Evolutionary conservation across 2,329 filamentous ascomycete genomes (phyloP).

Genomic region (Endocalyx cinctus): DNA sequence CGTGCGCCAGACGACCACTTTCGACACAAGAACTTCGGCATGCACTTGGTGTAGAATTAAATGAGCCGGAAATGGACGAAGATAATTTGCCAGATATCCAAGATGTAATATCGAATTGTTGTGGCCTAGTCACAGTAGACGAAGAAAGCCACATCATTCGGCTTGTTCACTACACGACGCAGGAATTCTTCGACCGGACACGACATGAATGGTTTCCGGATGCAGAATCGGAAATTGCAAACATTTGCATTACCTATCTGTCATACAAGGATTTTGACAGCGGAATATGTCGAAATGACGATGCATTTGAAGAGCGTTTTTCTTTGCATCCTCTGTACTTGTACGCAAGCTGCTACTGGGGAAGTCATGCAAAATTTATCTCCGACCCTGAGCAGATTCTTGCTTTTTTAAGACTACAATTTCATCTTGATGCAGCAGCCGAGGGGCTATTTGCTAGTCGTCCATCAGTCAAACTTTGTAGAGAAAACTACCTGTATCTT

Average conservation of each 20-base stretch:
- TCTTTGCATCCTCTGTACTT: not conserved
- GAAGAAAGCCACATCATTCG: constrained; percentile 28
- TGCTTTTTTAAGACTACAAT: not conserved
- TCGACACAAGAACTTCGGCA: constrained; percentile 29
- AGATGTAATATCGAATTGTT: constrained; percentile 27
- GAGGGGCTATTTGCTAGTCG: no score
- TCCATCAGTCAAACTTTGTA: no score
- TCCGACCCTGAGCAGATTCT: not conserved
- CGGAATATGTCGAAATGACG: not conserved
- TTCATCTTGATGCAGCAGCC: not conserved
- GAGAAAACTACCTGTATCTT: no score
- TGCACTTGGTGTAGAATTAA: constrained; percentile 30
- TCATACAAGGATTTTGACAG: not conserved
- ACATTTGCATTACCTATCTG: not conserved
- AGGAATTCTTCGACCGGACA: constrained; percentile 31
- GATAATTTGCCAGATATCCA: constrained; percentile 23
- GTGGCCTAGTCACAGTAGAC: constrained; percentile 33
- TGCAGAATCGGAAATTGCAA: not conserved
- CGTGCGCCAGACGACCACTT: constrained; percentile 4
- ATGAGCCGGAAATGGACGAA: constrained; percentile 20
- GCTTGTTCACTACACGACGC: constrained; percentile 36
- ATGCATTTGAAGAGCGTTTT: not conserved
- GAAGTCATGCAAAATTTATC: not conserved
- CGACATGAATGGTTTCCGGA: not conserved
- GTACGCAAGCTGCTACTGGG: not conserved